Evolutionary conservation across 495 filamentous ascomycete genomes (phyloP), one percentile per base, ranked within the genome.

Genomic region (Friedmanniomyces endolithicus): DNA sequence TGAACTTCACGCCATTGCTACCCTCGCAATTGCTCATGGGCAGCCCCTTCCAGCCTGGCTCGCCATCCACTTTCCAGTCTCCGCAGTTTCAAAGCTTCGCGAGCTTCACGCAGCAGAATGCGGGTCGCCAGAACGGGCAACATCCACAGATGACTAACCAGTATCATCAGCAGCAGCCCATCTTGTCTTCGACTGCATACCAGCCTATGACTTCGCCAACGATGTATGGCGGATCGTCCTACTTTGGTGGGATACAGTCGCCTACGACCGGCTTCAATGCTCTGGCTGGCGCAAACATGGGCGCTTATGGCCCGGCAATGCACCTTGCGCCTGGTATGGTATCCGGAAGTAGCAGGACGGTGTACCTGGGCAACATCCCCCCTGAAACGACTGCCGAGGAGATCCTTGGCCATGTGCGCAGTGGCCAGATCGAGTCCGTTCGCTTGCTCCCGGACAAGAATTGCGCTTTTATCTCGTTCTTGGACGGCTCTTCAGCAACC

Each of bases 401-500:
- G 72, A 96, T 98, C 62, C 75, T 98, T 48, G 87, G 90, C 58
- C 92, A 98, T 65, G 92, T 98, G 48, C 82, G 92, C 47, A 97
- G 94, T 69, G 92, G 92, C 33, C 94, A 96, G 64, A 98, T 98
- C 68, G 92, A 98, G 74, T 97, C 94, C 23, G 92, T 97, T 35
- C 83, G 92, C 58, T 76, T 97, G 59, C 78, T 98, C 34, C 87
- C 90, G 17, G 92, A 98, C 72, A 98, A 97, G 86, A 98, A 97
- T 75, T 98, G 92, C 70, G 92, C 92, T 56, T 98, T 98, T 74
- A 98, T 98, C 65, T 98, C 92, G 12, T 98, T 98, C 72, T 75
- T 97, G 59, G 92, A 98, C 64, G 87, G 88, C 58, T 90, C 87
- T 72, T 95, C 94, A 25, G 92, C 92, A 45, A 95, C 89, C 22